Percentiles rank a stretch among this genome's conserved stretches.
Evolutionary conservation across 345 rosid genomes (phyloP).

Genomic region (Linum trigynum): DNA sequence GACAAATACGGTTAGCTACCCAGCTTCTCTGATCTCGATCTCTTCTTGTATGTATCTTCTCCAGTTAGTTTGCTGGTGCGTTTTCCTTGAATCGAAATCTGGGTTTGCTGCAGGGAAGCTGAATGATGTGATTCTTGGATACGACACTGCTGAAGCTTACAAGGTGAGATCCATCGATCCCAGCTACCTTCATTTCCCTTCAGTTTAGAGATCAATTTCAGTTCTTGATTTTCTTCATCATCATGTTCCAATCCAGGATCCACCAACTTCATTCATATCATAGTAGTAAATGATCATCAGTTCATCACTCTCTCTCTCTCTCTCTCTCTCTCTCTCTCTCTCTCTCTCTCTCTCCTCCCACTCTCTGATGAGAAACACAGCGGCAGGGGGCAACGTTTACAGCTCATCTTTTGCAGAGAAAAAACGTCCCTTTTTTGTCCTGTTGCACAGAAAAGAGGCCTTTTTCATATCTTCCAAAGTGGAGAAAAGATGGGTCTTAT

Average conservation of each 20-base stretch:
- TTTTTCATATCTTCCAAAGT: too few species aligned
- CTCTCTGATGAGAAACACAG: neutral
- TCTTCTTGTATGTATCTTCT: neutral
- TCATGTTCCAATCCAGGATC: neutral
- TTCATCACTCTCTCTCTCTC: neutral
- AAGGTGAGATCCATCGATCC: conserved; percentile 28
- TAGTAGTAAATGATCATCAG: too few species aligned
- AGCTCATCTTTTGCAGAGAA: too few species aligned
- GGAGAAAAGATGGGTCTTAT: too few species aligned
- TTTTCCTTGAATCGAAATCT: neutral
- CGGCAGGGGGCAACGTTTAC: too few species aligned
- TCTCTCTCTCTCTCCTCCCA: neutral
- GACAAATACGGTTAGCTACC: conserved; percentile 64
- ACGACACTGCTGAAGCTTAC: conserved; percentile 51
- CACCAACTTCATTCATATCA: too few species aligned
- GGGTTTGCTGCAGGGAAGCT: conserved; percentile 39
- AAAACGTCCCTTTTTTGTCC: too few species aligned
- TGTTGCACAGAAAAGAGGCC: too few species aligned
- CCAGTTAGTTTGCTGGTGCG: neutral
- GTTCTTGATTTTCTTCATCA: neutral
- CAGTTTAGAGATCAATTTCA: neutral
- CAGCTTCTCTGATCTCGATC: neutral
- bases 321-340: neutral
- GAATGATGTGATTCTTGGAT: conserved; percentile 69
- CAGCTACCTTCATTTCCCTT: neutral